Conservation (phyloP, 2,329 filamentous ascomycete genomes). For the Simplicillium sp. region DNA sequence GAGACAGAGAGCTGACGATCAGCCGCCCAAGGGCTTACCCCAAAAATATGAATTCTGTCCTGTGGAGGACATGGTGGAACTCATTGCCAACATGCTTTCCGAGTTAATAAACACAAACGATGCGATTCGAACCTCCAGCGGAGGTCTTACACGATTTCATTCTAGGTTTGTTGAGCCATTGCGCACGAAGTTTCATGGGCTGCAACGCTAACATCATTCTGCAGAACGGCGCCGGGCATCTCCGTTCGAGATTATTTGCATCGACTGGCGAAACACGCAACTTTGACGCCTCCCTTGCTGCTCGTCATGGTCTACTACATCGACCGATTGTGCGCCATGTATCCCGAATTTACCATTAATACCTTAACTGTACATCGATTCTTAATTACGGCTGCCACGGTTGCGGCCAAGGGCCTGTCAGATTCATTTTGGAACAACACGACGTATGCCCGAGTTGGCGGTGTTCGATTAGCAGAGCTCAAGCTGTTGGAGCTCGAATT, state of each 20-base stretch:
- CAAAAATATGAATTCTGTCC: constrained; percentile 71
- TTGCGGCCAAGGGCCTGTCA: constrained; percentile 90
- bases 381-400: constrained; percentile 88
- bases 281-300: constrained; percentile 84
- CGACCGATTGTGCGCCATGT: constrained; percentile 83
- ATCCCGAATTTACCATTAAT: constrained; percentile 91
- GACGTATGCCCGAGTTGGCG: constrained; percentile 88
- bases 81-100: constrained; percentile 92
- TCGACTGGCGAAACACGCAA: constrained; percentile 86
- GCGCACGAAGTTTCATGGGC: not conserved
- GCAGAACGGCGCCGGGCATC: constrained; percentile 68
- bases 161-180: constrained; percentile 54
- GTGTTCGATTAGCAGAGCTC: constrained; percentile 81
- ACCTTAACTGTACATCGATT: constrained; percentile 96
- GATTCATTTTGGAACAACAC: constrained; percentile 99
- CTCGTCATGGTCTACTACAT: constrained; percentile 99
- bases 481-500: constrained; percentile 92
- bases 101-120: constrained; percentile 94
- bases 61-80: constrained; percentile 75
- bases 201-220: constrained; percentile 7
- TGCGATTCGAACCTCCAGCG: constrained; percentile 63
- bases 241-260: constrained; percentile 91
- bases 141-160: constrained; percentile 87
- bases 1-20: constrained; percentile 39
- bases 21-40: constrained; percentile 52